These are phyloP conservation scores for Bacidia gigantensis DNA, from an alignment of 495 filamentous ascomycete species.

Conservation along the genomic window DNA sequence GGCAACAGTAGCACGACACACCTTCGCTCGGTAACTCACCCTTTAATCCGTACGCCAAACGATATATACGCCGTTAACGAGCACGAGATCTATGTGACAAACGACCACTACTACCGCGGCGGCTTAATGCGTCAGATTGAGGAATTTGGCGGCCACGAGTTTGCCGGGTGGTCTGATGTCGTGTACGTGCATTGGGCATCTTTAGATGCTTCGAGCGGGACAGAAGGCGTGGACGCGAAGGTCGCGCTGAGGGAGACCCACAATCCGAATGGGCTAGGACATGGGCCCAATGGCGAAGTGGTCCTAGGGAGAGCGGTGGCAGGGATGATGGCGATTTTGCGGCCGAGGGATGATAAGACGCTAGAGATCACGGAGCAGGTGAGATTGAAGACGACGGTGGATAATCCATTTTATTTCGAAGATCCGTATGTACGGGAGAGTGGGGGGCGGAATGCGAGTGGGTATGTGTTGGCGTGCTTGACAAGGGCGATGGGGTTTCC, in stretches of 20 bases:
- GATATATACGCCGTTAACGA: conserved; percentile 39
- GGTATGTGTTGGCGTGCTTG: conserved; percentile 40
- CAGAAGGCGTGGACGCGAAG: conserved; percentile 28
- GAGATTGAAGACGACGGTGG: conserved; percentile 31
- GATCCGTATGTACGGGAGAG: conserved; percentile 29
- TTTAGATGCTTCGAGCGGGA: conserved; percentile 10
- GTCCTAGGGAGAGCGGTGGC: conserved; percentile 31
- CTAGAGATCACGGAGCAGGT: conserved; percentile 31
- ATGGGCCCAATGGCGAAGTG: conserved; percentile 35
- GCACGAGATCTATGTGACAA: conserved; percentile 42
- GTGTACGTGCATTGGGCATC: conserved; percentile 24
- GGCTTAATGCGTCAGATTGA: conserved; percentile 33
- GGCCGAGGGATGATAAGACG: conserved; percentile 16
- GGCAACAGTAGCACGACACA: conserved; percentile 22
- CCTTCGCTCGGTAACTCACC: conserved; percentile 32
- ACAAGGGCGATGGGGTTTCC: conserved; percentile 26
- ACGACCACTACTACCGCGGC: conserved; percentile 42
- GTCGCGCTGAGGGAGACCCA: conserved; percentile 30
- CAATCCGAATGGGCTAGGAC: conserved; percentile 45
- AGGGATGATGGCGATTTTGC: conserved; percentile 23
- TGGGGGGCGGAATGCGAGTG: conserved; percentile 34
- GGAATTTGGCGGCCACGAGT: conserved; percentile 15
- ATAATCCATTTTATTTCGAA: conserved; percentile 43
- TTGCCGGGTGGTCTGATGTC: conserved; percentile 26
- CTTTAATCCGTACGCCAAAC: conserved; percentile 44